Conservation (phyloP, 257 asterid species). For the Nicotiana sylvestris region DNA sequence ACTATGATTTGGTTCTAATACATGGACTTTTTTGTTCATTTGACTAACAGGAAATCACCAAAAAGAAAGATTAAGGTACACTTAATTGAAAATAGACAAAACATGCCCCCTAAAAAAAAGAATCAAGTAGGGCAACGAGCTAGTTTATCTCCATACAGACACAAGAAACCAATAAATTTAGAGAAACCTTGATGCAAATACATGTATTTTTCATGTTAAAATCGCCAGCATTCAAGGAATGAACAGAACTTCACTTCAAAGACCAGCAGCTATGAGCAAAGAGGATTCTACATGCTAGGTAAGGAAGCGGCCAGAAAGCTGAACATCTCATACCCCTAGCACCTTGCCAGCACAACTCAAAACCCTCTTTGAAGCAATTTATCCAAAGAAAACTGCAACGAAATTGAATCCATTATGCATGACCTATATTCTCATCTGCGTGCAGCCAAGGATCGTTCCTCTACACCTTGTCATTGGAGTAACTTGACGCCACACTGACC, state of each 20-base stretch:
- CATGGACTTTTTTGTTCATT: neutral
- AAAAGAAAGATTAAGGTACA: neutral
- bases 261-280: neutral
- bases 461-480: constrained; percentile 84
- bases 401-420: neutral
- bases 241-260: constrained; percentile 10
- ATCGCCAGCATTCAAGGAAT: constrained; percentile 3
- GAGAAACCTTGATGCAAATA: constrained; percentile 2
- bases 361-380: neutral
- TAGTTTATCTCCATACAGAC: neutral
- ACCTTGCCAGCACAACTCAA: neutral
- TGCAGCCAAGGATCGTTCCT: constrained; percentile 90
- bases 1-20: neutral
- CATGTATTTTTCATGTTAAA: constrained; percentile 8
- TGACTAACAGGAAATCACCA: neutral
- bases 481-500: constrained; percentile 78
- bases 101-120: neutral
- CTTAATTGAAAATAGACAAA: neutral
- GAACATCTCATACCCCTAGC: neutral
- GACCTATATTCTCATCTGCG: constrained; percentile 68
- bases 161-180: neutral
- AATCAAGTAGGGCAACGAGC: neutral
- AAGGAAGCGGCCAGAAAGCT: neutral
- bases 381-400: constrained; percentile 14
- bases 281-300: neutral